Percentiles rank a stretch among this genome's conserved stretches.
Evolutionary conservation across 2,329 filamentous ascomycete genomes (phyloP).

Genomic region (Beauveria brongniartii): DNA sequence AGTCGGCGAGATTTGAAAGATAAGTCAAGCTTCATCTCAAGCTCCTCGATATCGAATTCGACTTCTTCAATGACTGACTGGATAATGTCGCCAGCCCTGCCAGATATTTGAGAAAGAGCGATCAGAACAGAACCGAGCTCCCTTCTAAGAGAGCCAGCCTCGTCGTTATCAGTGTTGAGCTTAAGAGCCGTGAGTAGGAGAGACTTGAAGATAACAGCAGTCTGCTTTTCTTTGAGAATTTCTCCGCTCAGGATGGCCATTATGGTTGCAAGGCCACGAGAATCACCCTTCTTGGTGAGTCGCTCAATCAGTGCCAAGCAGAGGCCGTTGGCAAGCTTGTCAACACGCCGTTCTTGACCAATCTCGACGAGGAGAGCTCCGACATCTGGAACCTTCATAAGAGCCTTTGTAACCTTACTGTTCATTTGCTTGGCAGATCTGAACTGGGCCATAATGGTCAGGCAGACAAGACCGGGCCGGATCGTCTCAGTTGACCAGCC

Average conservation of each 20-base stretch:
- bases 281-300: conserved; percentile 51
- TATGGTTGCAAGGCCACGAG: conserved; percentile 49
- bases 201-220: conserved; percentile 56
- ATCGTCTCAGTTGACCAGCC: conserved; percentile 71
- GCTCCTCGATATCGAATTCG: conserved; percentile 62
- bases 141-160: conserved; percentile 49
- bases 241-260: conserved; percentile 52
- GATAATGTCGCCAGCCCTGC: conserved; percentile 54
- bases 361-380: conserved; percentile 52
- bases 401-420: conserved; percentile 57
- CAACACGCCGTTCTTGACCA: conserved; percentile 56
- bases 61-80: conserved; percentile 58
- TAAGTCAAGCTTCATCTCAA: conserved; percentile 68
- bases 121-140: conserved; percentile 61
- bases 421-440: conserved; percentile 63
- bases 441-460: conserved; percentile 76
- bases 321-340: conserved; percentile 65
- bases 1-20: conserved; percentile 53
- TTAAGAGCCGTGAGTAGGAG: conserved; percentile 53
- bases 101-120: conserved; percentile 51
- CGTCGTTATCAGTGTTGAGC: conserved; percentile 46
- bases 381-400: conserved; percentile 57
- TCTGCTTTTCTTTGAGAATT: conserved; percentile 55
- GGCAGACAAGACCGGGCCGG: conserved; percentile 65
- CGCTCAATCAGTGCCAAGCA: conserved; percentile 57